Conservation (phyloP, 148 eudicot species). For the Beta vulgaris region DNA sequence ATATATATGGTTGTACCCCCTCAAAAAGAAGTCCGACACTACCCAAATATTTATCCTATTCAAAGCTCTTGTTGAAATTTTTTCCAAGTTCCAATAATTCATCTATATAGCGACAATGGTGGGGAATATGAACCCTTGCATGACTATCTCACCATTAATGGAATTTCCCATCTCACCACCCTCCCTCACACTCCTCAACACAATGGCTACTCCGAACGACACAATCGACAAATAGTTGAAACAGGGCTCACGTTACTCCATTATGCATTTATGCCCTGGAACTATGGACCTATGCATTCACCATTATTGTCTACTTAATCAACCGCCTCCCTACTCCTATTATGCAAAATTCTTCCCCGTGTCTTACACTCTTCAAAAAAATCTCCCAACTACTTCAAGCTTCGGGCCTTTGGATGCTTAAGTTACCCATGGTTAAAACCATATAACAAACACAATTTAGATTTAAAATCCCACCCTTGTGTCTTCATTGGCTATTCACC, state of each 20-base stretch:
- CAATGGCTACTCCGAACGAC: not conserved
- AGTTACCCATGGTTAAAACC: slow-evolving; percentile 8
- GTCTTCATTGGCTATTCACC: no score
- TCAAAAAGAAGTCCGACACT: not conserved
- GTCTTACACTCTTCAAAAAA: no score
- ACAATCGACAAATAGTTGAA: not conserved
- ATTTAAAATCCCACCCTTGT: not conserved
- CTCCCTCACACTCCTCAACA: slow-evolving; percentile 11
- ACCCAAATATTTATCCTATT: not conserved
- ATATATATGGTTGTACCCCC: slow-evolving; percentile 5
- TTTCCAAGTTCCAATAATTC: not conserved
- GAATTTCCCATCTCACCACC: not conserved
- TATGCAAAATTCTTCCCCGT: no score
- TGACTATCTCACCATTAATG: not conserved
- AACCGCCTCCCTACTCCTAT: no score
- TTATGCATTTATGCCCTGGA: not conserved
- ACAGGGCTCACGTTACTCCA: no score
- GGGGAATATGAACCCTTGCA: not conserved
- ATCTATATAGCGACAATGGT: not conserved
- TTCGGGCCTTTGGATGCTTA: not conserved
- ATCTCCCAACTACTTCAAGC: not conserved
- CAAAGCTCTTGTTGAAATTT: not conserved
- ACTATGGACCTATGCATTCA: not conserved
- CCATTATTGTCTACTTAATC: not conserved
- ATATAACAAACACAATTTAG: not conserved